phyloP scores from a whole-genome alignment of 176 grass and related monocot species.

The Stipa capillata region DNA sequence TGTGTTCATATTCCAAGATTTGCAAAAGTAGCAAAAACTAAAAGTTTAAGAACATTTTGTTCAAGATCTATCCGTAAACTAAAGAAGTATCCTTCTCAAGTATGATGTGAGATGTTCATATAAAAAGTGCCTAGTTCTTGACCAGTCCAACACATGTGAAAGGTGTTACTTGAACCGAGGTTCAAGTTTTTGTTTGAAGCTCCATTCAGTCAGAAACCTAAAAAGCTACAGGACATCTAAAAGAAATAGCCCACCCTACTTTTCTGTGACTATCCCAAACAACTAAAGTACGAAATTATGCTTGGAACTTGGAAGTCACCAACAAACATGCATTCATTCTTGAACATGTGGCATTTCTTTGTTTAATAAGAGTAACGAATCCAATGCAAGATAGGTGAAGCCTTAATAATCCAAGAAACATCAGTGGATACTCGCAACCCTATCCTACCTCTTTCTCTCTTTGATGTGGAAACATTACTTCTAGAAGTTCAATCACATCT shows the following conservation, averaged over 20 bases:
- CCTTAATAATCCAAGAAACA: not conserved
- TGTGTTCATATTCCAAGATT: not conserved
- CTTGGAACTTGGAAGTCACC: not conserved
- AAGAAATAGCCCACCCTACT: not conserved
- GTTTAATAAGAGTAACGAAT: slow-evolving; percentile 4
- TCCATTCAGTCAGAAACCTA: not conserved
- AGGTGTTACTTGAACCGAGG: not conserved
- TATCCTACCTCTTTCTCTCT: not conserved
- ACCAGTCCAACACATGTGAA: slow-evolving; percentile 32
- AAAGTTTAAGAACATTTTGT: not conserved
- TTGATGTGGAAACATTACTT: slow-evolving; percentile 7
- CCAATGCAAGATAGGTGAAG: slow-evolving; percentile 3
- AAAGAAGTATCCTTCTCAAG: slow-evolving; percentile 10
- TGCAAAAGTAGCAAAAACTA: not conserved
- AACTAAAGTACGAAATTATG: not conserved
- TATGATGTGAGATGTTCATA: not conserved
- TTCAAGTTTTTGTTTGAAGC: slow-evolving; percentile 4
- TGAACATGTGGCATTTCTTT: slow-evolving; percentile 15
- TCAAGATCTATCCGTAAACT: slow-evolving; percentile 9
- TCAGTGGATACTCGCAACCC: slow-evolving; percentile 21
- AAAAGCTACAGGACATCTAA: not conserved
- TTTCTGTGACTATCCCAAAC: not conserved
- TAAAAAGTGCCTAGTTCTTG: slow-evolving; percentile 19
- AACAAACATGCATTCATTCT: not conserved
- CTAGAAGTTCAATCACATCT: slow-evolving; percentile 10